These are phyloP conservation scores for Calocera viscosa DNA, from an alignment of 768 basidiomycete species.

Conservation along the genomic window DNA sequence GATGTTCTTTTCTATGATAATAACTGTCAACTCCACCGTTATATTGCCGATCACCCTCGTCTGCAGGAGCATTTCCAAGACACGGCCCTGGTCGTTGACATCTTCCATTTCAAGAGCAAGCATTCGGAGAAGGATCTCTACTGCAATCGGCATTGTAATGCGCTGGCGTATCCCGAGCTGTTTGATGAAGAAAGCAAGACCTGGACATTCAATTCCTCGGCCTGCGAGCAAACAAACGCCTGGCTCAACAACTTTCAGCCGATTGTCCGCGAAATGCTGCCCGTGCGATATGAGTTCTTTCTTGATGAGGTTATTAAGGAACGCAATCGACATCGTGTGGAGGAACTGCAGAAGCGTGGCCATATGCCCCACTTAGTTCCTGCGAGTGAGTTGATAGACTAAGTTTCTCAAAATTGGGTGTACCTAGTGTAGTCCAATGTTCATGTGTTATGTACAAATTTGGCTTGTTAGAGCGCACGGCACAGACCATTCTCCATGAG, in stretches of 20 bases:
- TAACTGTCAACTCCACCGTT: conserved; percentile 16
- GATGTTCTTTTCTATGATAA: conserved; percentile 17
- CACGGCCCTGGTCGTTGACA: conserved; percentile 23
- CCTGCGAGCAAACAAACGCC: not conserved
- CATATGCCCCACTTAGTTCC: too few relatives aligned
- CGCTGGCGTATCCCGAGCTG: conserved; percentile 24
- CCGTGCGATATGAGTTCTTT: conserved; percentile 28
- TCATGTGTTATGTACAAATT: too few relatives aligned
- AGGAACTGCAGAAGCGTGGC: not conserved
- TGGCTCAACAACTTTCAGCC: conserved; percentile 13
- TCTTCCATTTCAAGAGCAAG: conserved; percentile 32
- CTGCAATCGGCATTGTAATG: conserved; percentile 27
- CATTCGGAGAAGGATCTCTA: conserved; percentile 23
- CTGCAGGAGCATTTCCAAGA: conserved; percentile 15
- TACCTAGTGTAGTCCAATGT: too few relatives aligned
- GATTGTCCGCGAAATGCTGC: conserved; percentile 30
- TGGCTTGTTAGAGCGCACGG: too few relatives aligned
- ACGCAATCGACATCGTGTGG: conserved; percentile 18
- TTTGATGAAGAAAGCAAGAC: conserved; percentile 13
- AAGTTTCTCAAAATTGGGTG: too few relatives aligned
- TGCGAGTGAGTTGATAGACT: too few relatives aligned
- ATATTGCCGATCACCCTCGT: not conserved
- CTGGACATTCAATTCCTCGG: conserved; percentile 10
- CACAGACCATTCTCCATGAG: too few relatives aligned
- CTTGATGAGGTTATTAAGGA: conserved; percentile 31